Percentiles rank a stretch among this genome's conserved stretches.
Evolutionary conservation across 208 protist genomes (phyloP).

Genomic region (Novymonas esmeraldas): DNA sequence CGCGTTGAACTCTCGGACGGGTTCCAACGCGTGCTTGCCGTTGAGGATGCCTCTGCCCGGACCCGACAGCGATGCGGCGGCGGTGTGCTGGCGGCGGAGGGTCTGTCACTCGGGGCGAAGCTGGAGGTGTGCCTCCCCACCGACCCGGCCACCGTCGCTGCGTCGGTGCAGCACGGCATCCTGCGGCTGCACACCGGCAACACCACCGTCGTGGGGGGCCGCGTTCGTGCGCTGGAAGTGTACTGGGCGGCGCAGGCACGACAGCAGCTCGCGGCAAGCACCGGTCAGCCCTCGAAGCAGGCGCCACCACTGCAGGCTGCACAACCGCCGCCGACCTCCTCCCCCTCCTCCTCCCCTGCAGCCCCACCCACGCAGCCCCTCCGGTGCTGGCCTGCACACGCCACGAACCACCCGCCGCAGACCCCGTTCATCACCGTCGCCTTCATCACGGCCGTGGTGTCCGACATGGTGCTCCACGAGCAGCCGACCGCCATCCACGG

Average conservation of each 20-base stretch:
- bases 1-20: constrained; percentile 63
- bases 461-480: constrained; percentile 65
- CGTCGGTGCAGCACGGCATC: constrained; percentile 37
- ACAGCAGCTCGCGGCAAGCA: constrained; percentile 37
- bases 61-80: constrained; percentile 21
- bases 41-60: constrained; percentile 41
- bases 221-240: constrained; percentile 49
- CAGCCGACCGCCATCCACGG: not conserved
- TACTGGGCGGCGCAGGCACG: constrained; percentile 48
- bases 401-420: constrained; percentile 9
- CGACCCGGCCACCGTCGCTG: not conserved
- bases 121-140: constrained; percentile 31
- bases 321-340: not conserved
- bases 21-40: constrained; percentile 64
- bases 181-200: constrained; percentile 54
- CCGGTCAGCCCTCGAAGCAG: constrained; percentile 40
- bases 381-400: constrained; percentile 22
- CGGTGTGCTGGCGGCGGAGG: constrained; percentile 33
- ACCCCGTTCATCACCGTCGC: constrained; percentile 46
- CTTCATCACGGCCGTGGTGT: constrained; percentile 64
- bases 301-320: constrained; percentile 5
- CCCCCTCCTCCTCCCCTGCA: not conserved
- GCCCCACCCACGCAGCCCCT: constrained; percentile 24
- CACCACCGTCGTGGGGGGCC: constrained; percentile 53
- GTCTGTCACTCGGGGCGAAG: constrained; percentile 64